phyloP scores from a whole-genome alignment of 129 eudicot genomes.

The Tagetes erecta region DNA sequence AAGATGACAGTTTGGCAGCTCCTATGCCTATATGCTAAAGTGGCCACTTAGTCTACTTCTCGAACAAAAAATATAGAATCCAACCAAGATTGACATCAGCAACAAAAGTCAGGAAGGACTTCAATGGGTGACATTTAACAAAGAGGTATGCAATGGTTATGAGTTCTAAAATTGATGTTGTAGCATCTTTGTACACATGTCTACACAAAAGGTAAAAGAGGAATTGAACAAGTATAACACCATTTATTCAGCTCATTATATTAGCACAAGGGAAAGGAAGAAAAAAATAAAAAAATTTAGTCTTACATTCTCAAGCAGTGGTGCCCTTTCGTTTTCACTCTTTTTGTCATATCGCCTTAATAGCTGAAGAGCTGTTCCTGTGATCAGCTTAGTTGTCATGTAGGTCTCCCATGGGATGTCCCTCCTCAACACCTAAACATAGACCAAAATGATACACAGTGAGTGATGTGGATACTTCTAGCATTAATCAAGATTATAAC shows the following conservation, averaged over 20 bases:
- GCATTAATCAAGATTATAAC: constrained; percentile 1
- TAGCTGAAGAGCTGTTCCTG: constrained; percentile 75
- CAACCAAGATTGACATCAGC: not conserved
- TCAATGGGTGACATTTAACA: not conserved
- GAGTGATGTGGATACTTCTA: not conserved
- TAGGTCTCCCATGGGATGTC: constrained; percentile 95
- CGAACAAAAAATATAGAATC: not conserved
- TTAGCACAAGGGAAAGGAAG: constrained; percentile 1
- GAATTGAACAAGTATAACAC: constrained; percentile 15
- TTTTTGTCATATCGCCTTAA: constrained; percentile 78
- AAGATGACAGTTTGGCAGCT: constrained; percentile 5
- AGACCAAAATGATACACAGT: constrained; percentile 11
- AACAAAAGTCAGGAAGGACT: constrained; percentile 3
- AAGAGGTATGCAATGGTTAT: not conserved
- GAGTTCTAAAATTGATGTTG: not conserved
- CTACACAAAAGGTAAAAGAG: not conserved
- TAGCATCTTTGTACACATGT: not conserved
- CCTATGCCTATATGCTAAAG: not conserved
- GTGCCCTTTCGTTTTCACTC: constrained; percentile 55
- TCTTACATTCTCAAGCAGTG: constrained; percentile 70
- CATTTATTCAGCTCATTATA: constrained; percentile 7
- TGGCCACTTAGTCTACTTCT: constrained; percentile 18
- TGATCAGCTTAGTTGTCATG: constrained; percentile 80
- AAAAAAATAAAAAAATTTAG: constrained; percentile 7
- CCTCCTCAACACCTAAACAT: constrained; percentile 62